These are phyloP conservation scores for Priceomyces haplophilus DNA, from an alignment of 805 yeast species.

Conservation along the genomic window DNA sequence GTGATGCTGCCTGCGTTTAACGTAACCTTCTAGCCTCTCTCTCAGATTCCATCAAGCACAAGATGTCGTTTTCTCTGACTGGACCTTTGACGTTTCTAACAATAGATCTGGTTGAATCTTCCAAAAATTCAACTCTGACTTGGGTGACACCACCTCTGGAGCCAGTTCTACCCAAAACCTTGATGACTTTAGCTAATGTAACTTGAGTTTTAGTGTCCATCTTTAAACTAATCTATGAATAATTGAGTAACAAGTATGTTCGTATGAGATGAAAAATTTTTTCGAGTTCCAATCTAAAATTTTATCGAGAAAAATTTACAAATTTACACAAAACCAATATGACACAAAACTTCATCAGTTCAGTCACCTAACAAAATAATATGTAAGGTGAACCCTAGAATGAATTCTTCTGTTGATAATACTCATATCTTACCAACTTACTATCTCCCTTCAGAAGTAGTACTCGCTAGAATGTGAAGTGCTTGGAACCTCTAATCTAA, in stretches of 20 bases:
- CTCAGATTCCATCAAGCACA: constrained; percentile 99
- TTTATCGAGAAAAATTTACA: not conserved
- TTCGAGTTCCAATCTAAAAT: not conserved
- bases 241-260: constrained; percentile 1
- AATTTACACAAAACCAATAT: not conserved
- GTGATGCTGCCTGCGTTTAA: constrained; percentile 32
- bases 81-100: constrained; percentile 52
- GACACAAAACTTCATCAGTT: not conserved
- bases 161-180: constrained; percentile 99
- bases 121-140: constrained; percentile 49
- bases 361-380: too few relatives aligned
- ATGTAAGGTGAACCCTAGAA: too few relatives aligned
- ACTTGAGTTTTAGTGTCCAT: constrained; percentile 78
- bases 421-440: too few relatives aligned
- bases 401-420: too few relatives aligned
- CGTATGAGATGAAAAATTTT: not conserved
- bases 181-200: constrained; percentile 98
- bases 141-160: constrained; percentile 92
- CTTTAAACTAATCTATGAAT: not conserved
- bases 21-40: constrained; percentile 98
- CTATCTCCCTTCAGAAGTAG: too few relatives aligned
- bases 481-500: too few relatives aligned
- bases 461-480: too few relatives aligned
- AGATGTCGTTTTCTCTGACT: constrained; percentile 76
- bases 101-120: constrained; percentile 47